phyloP scores from a whole-genome alignment of 2,329 filamentous ascomycete species.

The Tolypocladium ovalisporum region DNA sequence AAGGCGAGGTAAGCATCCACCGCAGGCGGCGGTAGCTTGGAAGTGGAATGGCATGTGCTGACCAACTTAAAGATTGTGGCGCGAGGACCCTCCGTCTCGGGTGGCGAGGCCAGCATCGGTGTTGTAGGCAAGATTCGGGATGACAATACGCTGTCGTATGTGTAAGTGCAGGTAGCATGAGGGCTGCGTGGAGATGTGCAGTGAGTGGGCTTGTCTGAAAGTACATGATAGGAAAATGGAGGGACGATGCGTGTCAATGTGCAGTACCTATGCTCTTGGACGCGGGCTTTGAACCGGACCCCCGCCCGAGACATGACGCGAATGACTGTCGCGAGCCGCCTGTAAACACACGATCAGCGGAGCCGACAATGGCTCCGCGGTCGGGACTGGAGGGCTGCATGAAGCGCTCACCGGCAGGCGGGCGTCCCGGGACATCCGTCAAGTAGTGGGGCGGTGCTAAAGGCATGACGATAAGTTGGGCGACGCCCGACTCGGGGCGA shows the following conservation, averaged over 20 bases:
- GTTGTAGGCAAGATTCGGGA: slow-evolving; percentile 54
- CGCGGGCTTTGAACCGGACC: neutral
- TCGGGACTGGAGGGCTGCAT: neutral
- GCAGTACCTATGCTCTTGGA: neutral
- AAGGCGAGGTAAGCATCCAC: slow-evolving; percentile 49
- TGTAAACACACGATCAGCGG: neutral
- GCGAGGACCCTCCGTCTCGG: slow-evolving; percentile 62
- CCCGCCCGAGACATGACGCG: too few species aligned
- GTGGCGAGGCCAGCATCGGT: slow-evolving; percentile 52
- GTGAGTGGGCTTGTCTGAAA: neutral
- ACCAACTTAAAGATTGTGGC: slow-evolving; percentile 50
- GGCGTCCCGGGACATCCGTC: neutral
- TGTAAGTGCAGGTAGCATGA: slow-evolving; percentile 13
- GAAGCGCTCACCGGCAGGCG: neutral
- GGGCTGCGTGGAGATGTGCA: neutral
- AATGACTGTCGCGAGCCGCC: neutral
- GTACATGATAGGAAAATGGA: neutral
- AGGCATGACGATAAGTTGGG: neutral
- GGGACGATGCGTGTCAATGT: neutral
- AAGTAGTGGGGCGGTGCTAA: neutral
- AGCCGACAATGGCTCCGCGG: neutral
- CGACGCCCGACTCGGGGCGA: too few species aligned
- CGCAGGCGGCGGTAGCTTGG: neutral
- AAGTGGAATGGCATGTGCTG: neutral
- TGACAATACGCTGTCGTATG: slow-evolving; percentile 61